These are phyloP conservation scores for Russula abietina DNA, from an alignment of 768 basidiomycete species.

Conservation along the genomic window DNA sequence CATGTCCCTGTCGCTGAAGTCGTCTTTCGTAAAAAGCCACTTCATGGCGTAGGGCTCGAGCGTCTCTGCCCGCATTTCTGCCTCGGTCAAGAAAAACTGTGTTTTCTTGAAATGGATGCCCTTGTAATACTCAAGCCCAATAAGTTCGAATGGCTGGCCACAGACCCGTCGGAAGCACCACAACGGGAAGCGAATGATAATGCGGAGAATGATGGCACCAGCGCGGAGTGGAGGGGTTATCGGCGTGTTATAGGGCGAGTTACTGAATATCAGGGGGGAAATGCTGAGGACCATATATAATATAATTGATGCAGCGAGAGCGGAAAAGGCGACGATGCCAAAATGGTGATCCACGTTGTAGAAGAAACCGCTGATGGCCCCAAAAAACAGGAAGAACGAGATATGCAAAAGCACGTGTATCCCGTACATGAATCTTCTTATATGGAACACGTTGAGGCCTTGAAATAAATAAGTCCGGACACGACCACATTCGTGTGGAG, in stretches of 20 bases:
- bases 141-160: not conserved
- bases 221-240: slow-evolving; percentile 5
- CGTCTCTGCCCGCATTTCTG: not conserved
- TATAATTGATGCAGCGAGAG: not conserved
- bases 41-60: slow-evolving; percentile 10
- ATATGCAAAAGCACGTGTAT: slow-evolving; percentile 14
- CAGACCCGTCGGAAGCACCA: not conserved
- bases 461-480: slow-evolving; percentile 7
- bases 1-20: slow-evolving; percentile 14
- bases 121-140: not conserved
- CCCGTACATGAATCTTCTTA: slow-evolving; percentile 12
- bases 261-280: slow-evolving; percentile 5
- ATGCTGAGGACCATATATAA: slow-evolving; percentile 13
- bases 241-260: slow-evolving; percentile 16
- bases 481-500: slow-evolving; percentile 13
- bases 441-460: slow-evolving; percentile 10
- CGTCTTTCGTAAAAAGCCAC: slow-evolving; percentile 11
- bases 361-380: slow-evolving; percentile 12
- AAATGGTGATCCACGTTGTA: not conserved
- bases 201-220: not conserved
- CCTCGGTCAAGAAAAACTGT: not conserved
- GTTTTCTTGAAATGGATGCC: slow-evolving; percentile 2
- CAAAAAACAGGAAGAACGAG: slow-evolving; percentile 15
- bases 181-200: not conserved
- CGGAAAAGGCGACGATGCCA: not conserved